phyloP scores from a whole-genome alignment of 257 asterid species.

The Gynochthodes officinalis region DNA sequence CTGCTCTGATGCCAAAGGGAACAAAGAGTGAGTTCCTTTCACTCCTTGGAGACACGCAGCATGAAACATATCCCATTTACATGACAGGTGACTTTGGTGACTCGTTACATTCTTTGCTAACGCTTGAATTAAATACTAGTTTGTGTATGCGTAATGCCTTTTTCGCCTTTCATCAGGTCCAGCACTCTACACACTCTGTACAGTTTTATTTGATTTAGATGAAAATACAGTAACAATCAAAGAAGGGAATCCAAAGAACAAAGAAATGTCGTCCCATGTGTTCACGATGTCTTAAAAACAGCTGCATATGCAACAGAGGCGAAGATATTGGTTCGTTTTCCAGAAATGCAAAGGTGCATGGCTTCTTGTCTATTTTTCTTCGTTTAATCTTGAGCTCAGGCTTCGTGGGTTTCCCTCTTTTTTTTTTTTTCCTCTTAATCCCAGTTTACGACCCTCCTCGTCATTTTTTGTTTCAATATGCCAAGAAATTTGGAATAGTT shows the following conservation, averaged over 20 bases:
- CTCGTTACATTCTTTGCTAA: neutral
- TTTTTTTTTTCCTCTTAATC: too few relatives aligned
- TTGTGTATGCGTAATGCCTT: neutral
- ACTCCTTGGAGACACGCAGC: conserved; percentile 55
- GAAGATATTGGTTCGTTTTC: neutral
- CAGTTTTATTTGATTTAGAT: conserved; percentile 34
- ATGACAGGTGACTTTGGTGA: conserved; percentile 54
- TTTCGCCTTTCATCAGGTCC: conserved; percentile 54
- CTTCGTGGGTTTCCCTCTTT: too few relatives aligned
- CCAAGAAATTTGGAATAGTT: too few relatives aligned
- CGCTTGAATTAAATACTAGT: neutral
- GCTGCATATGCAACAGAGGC: neutral
- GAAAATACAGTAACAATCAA: conserved; percentile 28
- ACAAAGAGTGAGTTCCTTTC: conserved; percentile 60
- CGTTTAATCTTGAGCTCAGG: neutral
- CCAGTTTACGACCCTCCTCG: neutral
- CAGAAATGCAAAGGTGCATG: neutral
- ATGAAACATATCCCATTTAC: conserved; percentile 61
- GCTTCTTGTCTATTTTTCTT: neutral
- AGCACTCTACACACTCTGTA: conserved; percentile 41
- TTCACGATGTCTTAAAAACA: conserved; percentile 23
- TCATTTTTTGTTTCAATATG: neutral
- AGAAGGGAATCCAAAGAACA: conserved; percentile 36
- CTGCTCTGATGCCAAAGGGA: conserved; percentile 51
- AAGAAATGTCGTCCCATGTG: conserved; percentile 22